A percentile compares a stretch with the other conserved stretches of the same genome.
phyloP scores from a whole-genome alignment of 2,329 filamentous ascomycete species.

The Trichoderma sp. region DNA sequence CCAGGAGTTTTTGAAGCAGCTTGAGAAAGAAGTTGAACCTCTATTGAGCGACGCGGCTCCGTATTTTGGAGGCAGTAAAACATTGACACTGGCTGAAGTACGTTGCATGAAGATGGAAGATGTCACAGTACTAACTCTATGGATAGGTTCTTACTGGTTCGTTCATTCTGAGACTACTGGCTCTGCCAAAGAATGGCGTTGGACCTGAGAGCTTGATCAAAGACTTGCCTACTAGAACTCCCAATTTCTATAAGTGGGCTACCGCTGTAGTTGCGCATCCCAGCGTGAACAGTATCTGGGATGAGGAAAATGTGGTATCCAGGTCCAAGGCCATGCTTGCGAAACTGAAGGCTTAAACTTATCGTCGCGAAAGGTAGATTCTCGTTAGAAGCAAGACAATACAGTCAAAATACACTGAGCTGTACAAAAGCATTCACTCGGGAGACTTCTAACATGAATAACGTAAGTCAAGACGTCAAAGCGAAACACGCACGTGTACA shows the following conservation, averaged over 20 bases:
- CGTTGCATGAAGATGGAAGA: constrained; percentile 27
- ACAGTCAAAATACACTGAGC: not conserved
- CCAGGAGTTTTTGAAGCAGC: constrained; percentile 56
- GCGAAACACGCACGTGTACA: not conserved
- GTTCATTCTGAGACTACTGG: constrained; percentile 66
- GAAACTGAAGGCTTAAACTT: constrained; percentile 26
- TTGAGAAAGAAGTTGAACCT: constrained; percentile 75
- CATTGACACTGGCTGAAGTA: constrained; percentile 75
- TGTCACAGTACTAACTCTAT: constrained; percentile 16
- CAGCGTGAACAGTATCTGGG: constrained; percentile 67
- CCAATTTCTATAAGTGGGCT: constrained; percentile 71
- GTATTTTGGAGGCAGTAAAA: constrained; percentile 67
- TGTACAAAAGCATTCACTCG: not conserved
- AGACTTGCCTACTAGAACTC: constrained; percentile 58
- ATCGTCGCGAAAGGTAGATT: not conserved
- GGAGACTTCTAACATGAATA: not conserved
- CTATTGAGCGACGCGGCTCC: constrained; percentile 60
- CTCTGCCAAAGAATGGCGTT: constrained; percentile 58
- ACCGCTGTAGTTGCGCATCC: constrained; percentile 62
- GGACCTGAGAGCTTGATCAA: constrained; percentile 53
- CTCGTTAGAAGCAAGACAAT: not conserved
- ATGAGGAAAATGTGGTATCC: constrained; percentile 48
- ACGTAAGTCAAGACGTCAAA: not conserved
- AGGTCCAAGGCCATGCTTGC: constrained; percentile 33
- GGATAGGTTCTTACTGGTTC: constrained; percentile 64